Conservation (phyloP, 805 yeast genomes). For the Candida awuae region DNA sequence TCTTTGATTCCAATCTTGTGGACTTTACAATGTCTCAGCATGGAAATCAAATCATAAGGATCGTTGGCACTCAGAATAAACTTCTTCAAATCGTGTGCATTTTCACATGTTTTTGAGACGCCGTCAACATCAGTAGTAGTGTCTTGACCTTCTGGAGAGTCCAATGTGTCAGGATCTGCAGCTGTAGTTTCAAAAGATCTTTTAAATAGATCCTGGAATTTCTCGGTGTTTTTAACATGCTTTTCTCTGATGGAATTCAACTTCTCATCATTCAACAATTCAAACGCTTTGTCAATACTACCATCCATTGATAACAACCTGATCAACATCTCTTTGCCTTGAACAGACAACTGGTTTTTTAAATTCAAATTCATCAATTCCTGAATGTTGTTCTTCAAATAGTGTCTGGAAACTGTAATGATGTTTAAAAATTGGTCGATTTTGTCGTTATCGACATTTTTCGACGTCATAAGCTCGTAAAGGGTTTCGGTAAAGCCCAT, state of each 20-base stretch:
- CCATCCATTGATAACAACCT: slow-evolving; percentile 63
- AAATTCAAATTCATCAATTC: slow-evolving; percentile 52
- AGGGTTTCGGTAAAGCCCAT: slow-evolving; percentile 19
- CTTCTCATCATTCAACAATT: slow-evolving; percentile 19
- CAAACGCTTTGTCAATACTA: slow-evolving; percentile 51
- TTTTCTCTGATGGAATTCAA: slow-evolving; percentile 1
- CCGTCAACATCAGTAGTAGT: too few relatives aligned
- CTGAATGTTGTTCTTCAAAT: slow-evolving; percentile 43
- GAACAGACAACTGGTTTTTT: slow-evolving; percentile 45
- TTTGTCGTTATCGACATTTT: slow-evolving; percentile 13
- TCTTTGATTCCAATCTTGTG: slow-evolving; percentile 11
- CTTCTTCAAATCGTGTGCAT: slow-evolving; percentile 6
- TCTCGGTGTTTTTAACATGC: not conserved
- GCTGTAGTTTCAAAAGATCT: too few relatives aligned
- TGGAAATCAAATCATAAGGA: slow-evolving; percentile 14
- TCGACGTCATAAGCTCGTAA: slow-evolving; percentile 16
- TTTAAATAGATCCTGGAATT: not conserved
- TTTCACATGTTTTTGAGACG: too few relatives aligned
- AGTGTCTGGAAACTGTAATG: slow-evolving; percentile 32
- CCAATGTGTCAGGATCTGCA: too few relatives aligned
- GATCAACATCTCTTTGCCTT: slow-evolving; percentile 70
- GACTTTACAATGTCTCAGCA: slow-evolving; percentile 9
- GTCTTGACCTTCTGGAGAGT: too few relatives aligned
- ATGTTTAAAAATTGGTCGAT: slow-evolving; percentile 30
- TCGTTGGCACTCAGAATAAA: slow-evolving; percentile 10